Evolutionary conservation across 2,329 filamentous ascomycete genomes (phyloP), one percentile per base, ranked within the genome.

Genomic region (Alternaria conjuncta): DNA sequence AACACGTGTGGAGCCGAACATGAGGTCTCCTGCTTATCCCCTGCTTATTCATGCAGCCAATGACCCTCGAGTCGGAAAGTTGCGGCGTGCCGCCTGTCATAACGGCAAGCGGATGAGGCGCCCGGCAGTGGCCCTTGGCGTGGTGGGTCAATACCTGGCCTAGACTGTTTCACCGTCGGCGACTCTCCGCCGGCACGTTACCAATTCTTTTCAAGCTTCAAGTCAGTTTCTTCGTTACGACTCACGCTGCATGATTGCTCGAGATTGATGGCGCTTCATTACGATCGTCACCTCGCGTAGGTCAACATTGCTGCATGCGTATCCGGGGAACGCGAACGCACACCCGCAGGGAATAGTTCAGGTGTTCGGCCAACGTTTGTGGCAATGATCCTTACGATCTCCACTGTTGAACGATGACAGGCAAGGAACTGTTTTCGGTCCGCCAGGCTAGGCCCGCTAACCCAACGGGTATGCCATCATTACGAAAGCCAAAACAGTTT

Each of bases 1-100:
- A 43, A 57, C 13, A 15, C 11, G 4, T 26, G 41, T 47, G 61
- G 61, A 64, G 61, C 57, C 61, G 28, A 57, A 26, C 10, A 41
- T 57, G 55, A 57, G 26, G 46, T 49, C 32, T 41, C 18, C 20
- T 41, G 20, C 36, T 23, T 7, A 8, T 36, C 18, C 49, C 49
- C 26, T 56, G 43, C n/a, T 36, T 10, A 28, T 46, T 47, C 55
- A 32, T 54, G 25, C 21, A 23, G 18, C 25, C 41, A 26, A 30
- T 23, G 25, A 54, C n/a, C 47, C 49, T 36, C 49, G 28, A 51
- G 18, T 23, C 41, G 15, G 20, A 20, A 23, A 25, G 32, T 32
- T 32, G 23, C 21, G 43, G 46, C 36, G n/a, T 41, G 36, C 36
- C 15, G 36, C 36, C 59, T 28, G 45, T 43, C 26, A 28, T 32